These are phyloP conservation scores for Nephelium lappaceum DNA, from an alignment of 345 rosid species.

Conservation along the genomic window DNA sequence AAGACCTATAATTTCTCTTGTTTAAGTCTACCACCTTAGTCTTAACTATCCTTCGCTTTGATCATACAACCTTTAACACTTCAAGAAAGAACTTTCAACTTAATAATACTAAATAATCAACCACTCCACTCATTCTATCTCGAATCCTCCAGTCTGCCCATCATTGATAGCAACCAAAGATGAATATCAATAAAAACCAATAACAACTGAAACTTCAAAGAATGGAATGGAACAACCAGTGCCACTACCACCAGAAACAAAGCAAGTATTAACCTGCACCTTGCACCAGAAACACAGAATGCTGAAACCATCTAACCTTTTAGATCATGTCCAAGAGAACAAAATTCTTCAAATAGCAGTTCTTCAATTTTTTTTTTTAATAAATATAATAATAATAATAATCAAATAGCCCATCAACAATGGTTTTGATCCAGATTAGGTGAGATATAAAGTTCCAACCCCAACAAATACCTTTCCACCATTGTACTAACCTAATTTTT, in stretches of 20 bases:
- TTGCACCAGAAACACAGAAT: not conserved
- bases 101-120: not conserved
- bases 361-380: too few relatives aligned
- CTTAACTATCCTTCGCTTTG: not conserved
- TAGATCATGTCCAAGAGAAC: not conserved
- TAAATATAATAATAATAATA: too few relatives aligned
- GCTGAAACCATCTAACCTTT: not conserved
- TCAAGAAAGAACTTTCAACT: not conserved
- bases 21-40: not conserved
- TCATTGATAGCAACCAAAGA: not conserved
- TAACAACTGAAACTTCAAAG: not conserved
- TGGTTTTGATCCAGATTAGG: not conserved
- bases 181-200: not conserved
- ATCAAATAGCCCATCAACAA: not conserved
- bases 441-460: not conserved
- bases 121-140: not conserved
- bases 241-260: not conserved
- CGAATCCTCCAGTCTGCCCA: not conserved
- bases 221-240: not conserved
- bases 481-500: not conserved
- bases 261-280: not conserved
- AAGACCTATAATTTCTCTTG: not conserved
- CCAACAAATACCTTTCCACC: not conserved
- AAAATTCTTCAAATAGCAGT: not conserved
- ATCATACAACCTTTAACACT: not conserved